Evolutionary conservation across 1,284 basidiomycete genomes (phyloP).

Genomic region (Ceratobasidium papillatum): DNA sequence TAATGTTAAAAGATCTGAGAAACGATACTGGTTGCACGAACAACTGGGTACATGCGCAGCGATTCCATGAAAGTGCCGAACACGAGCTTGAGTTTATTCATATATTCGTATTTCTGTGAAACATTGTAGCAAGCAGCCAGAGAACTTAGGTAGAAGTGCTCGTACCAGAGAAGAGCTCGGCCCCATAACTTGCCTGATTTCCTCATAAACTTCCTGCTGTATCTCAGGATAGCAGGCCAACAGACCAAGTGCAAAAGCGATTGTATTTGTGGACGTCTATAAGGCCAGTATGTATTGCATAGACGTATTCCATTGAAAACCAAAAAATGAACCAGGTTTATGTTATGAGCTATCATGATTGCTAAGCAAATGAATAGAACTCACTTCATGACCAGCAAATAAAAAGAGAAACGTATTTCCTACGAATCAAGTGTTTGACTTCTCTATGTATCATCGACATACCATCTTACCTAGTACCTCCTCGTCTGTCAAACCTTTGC

Average conservation of each 20-base stretch:
- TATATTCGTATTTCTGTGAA: constrained; percentile 22
- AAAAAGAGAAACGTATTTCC: constrained; percentile 13
- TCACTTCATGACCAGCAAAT: constrained; percentile 22
- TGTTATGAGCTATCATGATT: too few species aligned
- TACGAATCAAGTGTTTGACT: not conserved
- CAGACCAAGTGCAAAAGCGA: constrained; percentile 16
- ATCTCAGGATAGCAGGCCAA: constrained; percentile 15
- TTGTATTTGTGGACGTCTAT: not conserved
- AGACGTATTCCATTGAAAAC: too few species aligned
- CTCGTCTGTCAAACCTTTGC: not conserved
- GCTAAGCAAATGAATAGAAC: not conserved
- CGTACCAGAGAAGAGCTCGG: not conserved
- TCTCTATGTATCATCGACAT: not conserved
- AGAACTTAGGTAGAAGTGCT: not conserved
- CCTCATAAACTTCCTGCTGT: constrained; percentile 31
- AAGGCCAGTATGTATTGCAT: not conserved
- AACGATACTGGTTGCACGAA: not conserved
- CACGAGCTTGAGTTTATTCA: constrained; percentile 18
- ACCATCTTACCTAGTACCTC: not conserved
- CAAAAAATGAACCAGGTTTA: too few species aligned
- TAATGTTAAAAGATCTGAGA: not conserved
- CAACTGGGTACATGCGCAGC: constrained; percentile 30
- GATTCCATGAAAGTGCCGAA: constrained; percentile 9
- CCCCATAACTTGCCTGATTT: constrained; percentile 24
- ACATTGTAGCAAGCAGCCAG: not conserved